Percentiles rank a stretch among this genome's conserved stretches.
phyloP scores from a whole-genome alignment of 1,284 basidiomycete genomes.

The Ustilago hordei region DNA sequence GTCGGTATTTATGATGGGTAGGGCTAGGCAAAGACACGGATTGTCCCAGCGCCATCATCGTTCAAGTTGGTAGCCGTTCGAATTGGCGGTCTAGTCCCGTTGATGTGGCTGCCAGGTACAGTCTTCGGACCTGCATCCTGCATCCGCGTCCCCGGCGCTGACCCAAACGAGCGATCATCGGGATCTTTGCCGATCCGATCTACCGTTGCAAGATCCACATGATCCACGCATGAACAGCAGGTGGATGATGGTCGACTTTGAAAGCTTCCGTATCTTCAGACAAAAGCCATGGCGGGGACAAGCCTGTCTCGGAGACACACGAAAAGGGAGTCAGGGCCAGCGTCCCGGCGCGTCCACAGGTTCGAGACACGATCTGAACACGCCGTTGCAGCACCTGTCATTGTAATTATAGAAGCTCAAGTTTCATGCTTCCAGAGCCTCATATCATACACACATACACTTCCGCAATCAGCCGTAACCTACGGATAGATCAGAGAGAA shows the following conservation, averaged over 20 bases:
- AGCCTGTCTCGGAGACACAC: background rate
- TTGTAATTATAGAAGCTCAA: background rate
- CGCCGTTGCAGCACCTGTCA: background rate
- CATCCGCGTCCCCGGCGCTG: background rate
- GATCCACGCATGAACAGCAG: background rate
- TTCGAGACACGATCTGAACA: slow-evolving; percentile 1
- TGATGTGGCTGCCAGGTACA: background rate
- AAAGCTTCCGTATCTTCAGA: background rate
- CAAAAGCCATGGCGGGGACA: slow-evolving; percentile 1
- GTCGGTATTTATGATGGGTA: too few relatives aligned
- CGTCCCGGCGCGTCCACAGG: slow-evolving; percentile 1
- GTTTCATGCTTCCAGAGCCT: background rate
- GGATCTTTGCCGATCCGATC: slow-evolving; percentile 1
- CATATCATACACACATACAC: background rate
- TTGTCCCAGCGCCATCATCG: too few relatives aligned
- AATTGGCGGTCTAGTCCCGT: background rate
- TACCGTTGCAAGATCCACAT: background rate
- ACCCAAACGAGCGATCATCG: slow-evolving; percentile 3
- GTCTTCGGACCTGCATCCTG: background rate
- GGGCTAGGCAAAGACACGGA: too few relatives aligned
- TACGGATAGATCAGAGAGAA: background rate
- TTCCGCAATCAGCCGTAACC: background rate
- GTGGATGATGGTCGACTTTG: background rate
- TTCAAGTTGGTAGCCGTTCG: background rate
- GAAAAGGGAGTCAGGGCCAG: background rate